Conservation (phyloP, 345 rosid genomes). For the Anastatica hierochuntica region DNA sequence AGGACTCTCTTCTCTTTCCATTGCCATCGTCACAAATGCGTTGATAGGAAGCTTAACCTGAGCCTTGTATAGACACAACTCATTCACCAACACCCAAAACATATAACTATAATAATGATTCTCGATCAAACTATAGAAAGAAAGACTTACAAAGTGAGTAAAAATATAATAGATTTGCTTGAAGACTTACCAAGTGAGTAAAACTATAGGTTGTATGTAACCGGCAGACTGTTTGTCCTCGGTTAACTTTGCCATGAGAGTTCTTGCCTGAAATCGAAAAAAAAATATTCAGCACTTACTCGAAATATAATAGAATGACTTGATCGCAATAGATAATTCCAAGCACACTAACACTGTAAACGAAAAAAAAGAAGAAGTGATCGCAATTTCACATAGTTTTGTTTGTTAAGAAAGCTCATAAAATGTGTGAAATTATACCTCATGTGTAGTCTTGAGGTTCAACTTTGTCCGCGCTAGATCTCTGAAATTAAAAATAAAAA, state of each 20-base stretch:
- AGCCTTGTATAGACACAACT: constrained; percentile 93
- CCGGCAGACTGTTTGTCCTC: constrained; percentile 47
- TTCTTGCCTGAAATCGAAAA: constrained; percentile 35
- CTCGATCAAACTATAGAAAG: too few relatives aligned
- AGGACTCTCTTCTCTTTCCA: constrained; percentile 93
- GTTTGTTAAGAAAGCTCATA: not conserved
- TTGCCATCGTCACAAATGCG: constrained; percentile 98
- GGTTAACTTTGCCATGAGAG: constrained; percentile 49
- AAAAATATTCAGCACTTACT: not conserved
- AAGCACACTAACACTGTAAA: too few relatives aligned
- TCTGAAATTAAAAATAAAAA: constrained; percentile 14
- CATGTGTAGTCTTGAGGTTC: constrained; percentile 36
- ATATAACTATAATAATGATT: too few relatives aligned
- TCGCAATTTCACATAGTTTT: not conserved
- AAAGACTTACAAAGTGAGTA: too few relatives aligned
- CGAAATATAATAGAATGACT: too few relatives aligned
- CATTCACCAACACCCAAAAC: constrained; percentile 29
- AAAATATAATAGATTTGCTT: too few relatives aligned
- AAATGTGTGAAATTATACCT: constrained; percentile 29
- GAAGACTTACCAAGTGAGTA: too few relatives aligned
- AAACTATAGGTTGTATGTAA: too few relatives aligned
- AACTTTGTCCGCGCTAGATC: constrained; percentile 12
- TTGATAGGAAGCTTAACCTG: constrained; percentile 95
- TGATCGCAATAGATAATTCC: too few relatives aligned
- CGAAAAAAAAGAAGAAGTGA: not conserved